Conservation (phyloP, 2,329 filamentous ascomycete species). For the Verticillium dahliae region DNA sequence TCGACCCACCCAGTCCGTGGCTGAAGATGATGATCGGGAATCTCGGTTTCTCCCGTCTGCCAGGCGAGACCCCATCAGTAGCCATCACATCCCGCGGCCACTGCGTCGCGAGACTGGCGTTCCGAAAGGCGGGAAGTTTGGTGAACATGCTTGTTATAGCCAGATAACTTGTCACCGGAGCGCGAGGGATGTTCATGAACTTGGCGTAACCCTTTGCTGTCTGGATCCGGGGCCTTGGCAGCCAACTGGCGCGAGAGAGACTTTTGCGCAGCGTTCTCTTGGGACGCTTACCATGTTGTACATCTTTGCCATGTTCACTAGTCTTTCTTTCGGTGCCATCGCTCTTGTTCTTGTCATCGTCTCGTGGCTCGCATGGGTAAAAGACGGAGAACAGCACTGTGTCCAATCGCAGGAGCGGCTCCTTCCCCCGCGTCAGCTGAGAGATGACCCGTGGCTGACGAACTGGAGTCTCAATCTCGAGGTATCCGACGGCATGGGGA, state of each 20-base stretch:
- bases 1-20: conserved; percentile 58
- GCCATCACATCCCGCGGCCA: conserved; percentile 37
- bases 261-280: conserved; percentile 17
- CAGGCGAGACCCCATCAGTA: conserved; percentile 2
- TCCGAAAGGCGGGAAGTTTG: conserved; percentile 58
- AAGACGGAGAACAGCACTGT: conserved; percentile 61
- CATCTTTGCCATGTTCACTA: conserved; percentile 13
- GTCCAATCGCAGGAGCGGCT: conserved; percentile 33
- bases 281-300: background rate
- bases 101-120: conserved; percentile 49
- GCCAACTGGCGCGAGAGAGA: conserved; percentile 53
- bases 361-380: conserved; percentile 48
- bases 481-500: conserved; percentile 60
- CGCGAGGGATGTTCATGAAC: conserved; percentile 46
- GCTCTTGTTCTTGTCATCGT: conserved; percentile 10
- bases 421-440: conserved; percentile 29
- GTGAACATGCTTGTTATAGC: conserved; percentile 55
- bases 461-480: conserved; percentile 59
- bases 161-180: conserved; percentile 45
- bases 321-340: conserved; percentile 12
- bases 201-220: conserved; percentile 57
- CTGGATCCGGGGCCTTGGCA: conserved; percentile 48
- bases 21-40: conserved; percentile 62
- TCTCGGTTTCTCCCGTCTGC: conserved; percentile 27
- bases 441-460: conserved; percentile 31